Conservation (phyloP, 1,139 yeast genomes). For the Kodamaea derodonti region DNA sequence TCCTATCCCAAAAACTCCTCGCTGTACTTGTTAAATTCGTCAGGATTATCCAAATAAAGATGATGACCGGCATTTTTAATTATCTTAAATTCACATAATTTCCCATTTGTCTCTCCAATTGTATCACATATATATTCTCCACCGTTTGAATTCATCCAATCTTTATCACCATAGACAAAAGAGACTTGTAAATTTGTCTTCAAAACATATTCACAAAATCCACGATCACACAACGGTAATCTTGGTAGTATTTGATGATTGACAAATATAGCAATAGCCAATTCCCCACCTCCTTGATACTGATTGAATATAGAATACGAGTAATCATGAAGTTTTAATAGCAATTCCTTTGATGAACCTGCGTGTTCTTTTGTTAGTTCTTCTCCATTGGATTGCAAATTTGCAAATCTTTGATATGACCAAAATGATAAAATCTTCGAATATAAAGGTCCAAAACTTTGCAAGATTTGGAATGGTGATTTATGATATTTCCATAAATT, state of each 20-base stretch:
- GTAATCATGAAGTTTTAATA: constrained; percentile 39
- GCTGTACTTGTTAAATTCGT: constrained; percentile 25
- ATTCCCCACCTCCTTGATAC: constrained; percentile 43
- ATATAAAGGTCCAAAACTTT: constrained; percentile 37
- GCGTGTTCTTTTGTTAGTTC: not conserved
- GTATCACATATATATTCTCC: constrained; percentile 33
- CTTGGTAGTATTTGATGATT: constrained; percentile 39
- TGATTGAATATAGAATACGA: constrained; percentile 44
- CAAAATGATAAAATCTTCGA: constrained; percentile 40
- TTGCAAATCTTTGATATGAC: constrained; percentile 40
- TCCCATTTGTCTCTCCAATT: constrained; percentile 16
- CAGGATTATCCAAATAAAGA: constrained; percentile 33
- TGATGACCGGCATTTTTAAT: constrained; percentile 43
- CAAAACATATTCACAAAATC: constrained; percentile 28
- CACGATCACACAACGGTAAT: constrained; percentile 42
- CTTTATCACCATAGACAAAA: constrained; percentile 43
- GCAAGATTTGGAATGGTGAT: constrained; percentile 41
- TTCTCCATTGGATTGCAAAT: constrained; percentile 19
- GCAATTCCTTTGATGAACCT: constrained; percentile 14
- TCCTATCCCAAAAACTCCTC: constrained; percentile 23
- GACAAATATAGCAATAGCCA: constrained; percentile 41
- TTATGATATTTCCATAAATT: constrained; percentile 37
- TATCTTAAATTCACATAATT: constrained; percentile 19
- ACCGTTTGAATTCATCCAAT: constrained; percentile 45
- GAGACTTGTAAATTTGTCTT: constrained; percentile 23